Evolutionary conservation across 2,329 filamentous ascomycete genomes (phyloP), one percentile per base, ranked within the genome.

Genomic region (Penicillium fuscoglaucum): DNA sequence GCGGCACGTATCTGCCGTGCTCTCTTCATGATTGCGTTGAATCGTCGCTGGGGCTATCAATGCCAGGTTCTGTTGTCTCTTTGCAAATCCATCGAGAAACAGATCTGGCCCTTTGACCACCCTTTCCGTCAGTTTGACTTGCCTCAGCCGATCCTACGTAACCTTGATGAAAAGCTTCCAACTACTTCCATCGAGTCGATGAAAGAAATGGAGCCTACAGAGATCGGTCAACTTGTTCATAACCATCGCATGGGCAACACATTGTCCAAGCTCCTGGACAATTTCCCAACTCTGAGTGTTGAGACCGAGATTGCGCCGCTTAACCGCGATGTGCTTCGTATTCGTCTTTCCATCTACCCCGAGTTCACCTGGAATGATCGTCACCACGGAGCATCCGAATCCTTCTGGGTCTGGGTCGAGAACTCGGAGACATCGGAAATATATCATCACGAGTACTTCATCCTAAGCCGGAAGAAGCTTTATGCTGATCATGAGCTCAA

Each of bases 391-490:
- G 91, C 88, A 3, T 97, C 93, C 0, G 95, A 99, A 70, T 93
- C 93, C 4, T 99, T 96, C 78, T 99, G 96, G 84, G 89, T 99
- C 58, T 99, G 95, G 96, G 93, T 99, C 3, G 95, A 99, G 74
- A 96, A 98, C 72, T 97, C 93, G 0, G 95, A 98, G 68, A 97
- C 93, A 0, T 93, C 91, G 0, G 93, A 98, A 74, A 98, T 99
- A 41, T 98, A 96, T 69, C 95, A 99, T 68, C 91, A 98, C 64
- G 95, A 99, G 73, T 97, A 89, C 76, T 98, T 99, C 77, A 95
- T 99, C 57, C 82, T 99, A 6, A 96, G 87, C 61, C 84, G 92
- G 62, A 90, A 86, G 75, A 97, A 96, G 80, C 82, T 99, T 2
- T 86, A 96, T 65, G 93, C 98, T 72, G 90, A 95, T n/a, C 95